A percentile compares a stretch with the other conserved stretches of the same genome.
Evolutionary conservation across 495 filamentous ascomycete species (phyloP).

Genomic region (Lasiosphaeris hirsuta): DNA sequence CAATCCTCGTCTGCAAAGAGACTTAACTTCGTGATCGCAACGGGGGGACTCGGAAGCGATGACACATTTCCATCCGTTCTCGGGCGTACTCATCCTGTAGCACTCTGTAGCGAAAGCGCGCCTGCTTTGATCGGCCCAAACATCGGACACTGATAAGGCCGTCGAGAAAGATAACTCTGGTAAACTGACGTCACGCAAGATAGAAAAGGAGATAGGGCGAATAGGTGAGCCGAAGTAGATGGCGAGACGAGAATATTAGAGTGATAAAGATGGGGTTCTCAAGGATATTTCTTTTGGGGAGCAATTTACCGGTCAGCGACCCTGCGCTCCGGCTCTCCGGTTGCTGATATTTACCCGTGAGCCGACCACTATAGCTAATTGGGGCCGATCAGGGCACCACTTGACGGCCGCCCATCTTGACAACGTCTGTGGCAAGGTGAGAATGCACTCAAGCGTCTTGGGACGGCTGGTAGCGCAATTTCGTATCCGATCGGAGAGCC

Average conservation of each 20-base stretch:
- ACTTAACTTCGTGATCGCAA: too few species aligned
- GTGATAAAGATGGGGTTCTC: conserved; percentile 2
- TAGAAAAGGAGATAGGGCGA: background rate
- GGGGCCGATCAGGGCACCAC: conserved; percentile 8
- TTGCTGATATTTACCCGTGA: conserved; percentile 26
- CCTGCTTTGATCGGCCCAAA: background rate
- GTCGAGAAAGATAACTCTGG: background rate
- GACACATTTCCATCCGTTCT: too few species aligned
- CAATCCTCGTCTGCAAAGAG: background rate
- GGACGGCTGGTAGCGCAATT: background rate
- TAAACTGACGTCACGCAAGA: background rate
- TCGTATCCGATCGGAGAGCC: background rate
- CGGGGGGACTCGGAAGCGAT: too few species aligned
- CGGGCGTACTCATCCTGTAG: background rate
- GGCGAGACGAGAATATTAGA: background rate
- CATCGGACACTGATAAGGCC: background rate
- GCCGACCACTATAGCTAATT: conserved; percentile 15
- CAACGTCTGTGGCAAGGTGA: conserved; percentile 3
- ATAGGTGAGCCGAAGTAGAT: background rate
- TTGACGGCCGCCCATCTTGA: conserved; percentile 11
- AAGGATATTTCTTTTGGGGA: conserved; percentile 5
- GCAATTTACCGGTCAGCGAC: conserved; percentile 20
- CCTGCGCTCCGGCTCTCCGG: conserved; percentile 30
- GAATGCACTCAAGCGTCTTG: conserved; percentile 2
- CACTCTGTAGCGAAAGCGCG: background rate